phyloP scores from a whole-genome alignment of 2,329 filamentous ascomycete species.

The Aureobasidium vineae region DNA sequence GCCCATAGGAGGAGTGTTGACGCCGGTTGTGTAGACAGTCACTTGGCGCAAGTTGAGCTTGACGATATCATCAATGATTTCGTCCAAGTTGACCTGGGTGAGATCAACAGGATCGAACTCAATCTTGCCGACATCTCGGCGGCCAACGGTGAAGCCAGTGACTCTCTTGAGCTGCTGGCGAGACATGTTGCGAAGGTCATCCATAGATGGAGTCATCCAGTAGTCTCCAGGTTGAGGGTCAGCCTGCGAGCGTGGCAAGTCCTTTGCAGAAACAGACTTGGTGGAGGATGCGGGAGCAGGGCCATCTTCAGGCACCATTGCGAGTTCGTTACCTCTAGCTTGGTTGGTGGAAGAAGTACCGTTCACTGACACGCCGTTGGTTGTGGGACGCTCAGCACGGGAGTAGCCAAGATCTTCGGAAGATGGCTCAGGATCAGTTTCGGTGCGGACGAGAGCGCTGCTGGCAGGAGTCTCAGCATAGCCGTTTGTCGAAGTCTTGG shows the following conservation, averaged over 20 bases:
- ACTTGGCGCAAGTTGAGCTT: slow-evolving; percentile 73
- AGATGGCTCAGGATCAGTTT: slow-evolving; percentile 53
- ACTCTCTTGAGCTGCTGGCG: slow-evolving; percentile 74
- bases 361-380: slow-evolving; percentile 39
- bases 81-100: slow-evolving; percentile 71
- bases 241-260: slow-evolving; percentile 23
- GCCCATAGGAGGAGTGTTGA: slow-evolving; percentile 77
- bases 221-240: slow-evolving; percentile 68
- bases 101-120: slow-evolving; percentile 84
- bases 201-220: slow-evolving; percentile 76
- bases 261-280: slow-evolving; percentile 16
- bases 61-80: slow-evolving; percentile 75
- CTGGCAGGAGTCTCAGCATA: slow-evolving; percentile 44
- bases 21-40: slow-evolving; percentile 77
- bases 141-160: slow-evolving; percentile 74
- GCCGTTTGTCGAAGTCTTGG: slow-evolving; percentile 34
- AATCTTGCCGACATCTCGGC: slow-evolving; percentile 76
- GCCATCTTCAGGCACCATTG: slow-evolving; percentile 73
- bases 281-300: slow-evolving; percentile 31
- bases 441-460: slow-evolving; percentile 53
- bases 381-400: slow-evolving; percentile 49
- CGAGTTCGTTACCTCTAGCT: slow-evolving; percentile 67
- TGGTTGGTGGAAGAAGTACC: slow-evolving; percentile 65
- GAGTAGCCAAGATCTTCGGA: slow-evolving; percentile 61
- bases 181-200: slow-evolving; percentile 76